phyloP scores from a whole-genome alignment of 345 rosid genomes.

The Salix exigua region DNA sequence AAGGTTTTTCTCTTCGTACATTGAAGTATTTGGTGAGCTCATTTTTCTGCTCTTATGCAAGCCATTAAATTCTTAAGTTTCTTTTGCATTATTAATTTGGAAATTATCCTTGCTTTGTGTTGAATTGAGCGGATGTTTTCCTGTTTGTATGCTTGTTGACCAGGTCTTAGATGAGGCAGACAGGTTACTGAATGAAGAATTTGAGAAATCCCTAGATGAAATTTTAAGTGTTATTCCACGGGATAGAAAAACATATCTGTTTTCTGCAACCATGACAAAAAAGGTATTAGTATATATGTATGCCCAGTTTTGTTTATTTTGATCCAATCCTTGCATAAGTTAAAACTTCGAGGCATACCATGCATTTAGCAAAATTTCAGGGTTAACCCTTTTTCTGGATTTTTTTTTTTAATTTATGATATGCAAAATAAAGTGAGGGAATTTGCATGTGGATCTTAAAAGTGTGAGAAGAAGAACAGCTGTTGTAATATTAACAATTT shows the following conservation, averaged over 20 bases:
- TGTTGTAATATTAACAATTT: background rate
- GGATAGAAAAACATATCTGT: conserved; percentile 67
- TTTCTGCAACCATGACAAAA: conserved; percentile 98
- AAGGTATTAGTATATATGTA: conserved; percentile 38
- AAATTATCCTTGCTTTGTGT: background rate
- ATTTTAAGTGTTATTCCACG: conserved; percentile 71
- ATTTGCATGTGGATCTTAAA: background rate
- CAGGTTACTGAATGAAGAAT: conserved; percentile 85
- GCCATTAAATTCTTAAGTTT: too few relatives aligned
- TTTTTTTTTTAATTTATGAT: background rate
- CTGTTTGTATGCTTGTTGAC: conserved; percentile 7
- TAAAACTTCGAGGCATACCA: too few relatives aligned
- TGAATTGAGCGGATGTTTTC: background rate
- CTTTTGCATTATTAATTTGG: background rate
- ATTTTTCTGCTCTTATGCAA: background rate
- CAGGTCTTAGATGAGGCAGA: conserved; percentile 98
- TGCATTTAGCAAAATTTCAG: too few relatives aligned
- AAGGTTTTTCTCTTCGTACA: conserved; percentile 77
- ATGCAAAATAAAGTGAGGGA: background rate
- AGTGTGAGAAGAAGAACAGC: background rate
- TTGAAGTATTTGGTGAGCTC: conserved; percentile 71
- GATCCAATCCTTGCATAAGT: too few relatives aligned
- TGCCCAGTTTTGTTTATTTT: too few relatives aligned
- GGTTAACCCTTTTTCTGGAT: too few relatives aligned
- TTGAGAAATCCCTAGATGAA: conserved; percentile 82